A percentile compares a stretch with the other conserved stretches of the same genome.
These are phyloP conservation scores for Trypanosoma scelopori DNA, from an alignment of 208 protist genomes.

Conservation along the genomic window DNA sequence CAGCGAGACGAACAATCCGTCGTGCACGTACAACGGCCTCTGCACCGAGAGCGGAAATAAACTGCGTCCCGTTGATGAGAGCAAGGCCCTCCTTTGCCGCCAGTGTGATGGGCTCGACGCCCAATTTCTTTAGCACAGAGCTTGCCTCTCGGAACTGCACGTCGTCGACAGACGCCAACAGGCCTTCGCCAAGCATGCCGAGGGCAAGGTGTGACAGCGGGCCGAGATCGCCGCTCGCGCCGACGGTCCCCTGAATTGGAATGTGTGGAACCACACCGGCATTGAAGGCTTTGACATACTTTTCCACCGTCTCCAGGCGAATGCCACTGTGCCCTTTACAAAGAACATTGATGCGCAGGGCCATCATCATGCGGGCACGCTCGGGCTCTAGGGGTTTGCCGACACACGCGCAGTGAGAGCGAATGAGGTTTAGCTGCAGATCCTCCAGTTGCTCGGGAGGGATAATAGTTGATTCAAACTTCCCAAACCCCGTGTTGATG, in stretches of 20 bases:
- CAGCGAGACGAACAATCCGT: slow-evolving; percentile 30
- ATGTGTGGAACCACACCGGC: slow-evolving; percentile 51
- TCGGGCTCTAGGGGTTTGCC: slow-evolving; percentile 55
- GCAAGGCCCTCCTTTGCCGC: slow-evolving; percentile 82
- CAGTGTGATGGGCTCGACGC: slow-evolving; percentile 58
- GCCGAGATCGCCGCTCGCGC: slow-evolving; percentile 89
- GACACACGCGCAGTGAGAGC: slow-evolving; percentile 71
- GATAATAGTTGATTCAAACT: slow-evolving; percentile 70
- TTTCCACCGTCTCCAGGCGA: slow-evolving; percentile 33
- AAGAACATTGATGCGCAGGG: slow-evolving; percentile 72
- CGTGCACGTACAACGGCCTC: slow-evolving; percentile 57
- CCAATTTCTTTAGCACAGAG: slow-evolving; percentile 38
- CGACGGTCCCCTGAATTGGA: slow-evolving; percentile 69
- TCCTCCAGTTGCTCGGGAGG: slow-evolving; percentile 46
- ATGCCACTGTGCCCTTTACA: slow-evolving; percentile 70
- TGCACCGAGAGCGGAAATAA: slow-evolving; percentile 70
- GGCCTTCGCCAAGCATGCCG: slow-evolving; percentile 48
- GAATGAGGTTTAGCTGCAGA: slow-evolving; percentile 79
- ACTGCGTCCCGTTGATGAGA: slow-evolving; percentile 92
- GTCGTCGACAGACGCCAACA: slow-evolving; percentile 48
- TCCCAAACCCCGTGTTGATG: slow-evolving; percentile 87
- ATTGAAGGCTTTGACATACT: slow-evolving; percentile 52
- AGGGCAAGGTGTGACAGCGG: slow-evolving; percentile 88
- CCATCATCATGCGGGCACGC: slow-evolving; percentile 54
- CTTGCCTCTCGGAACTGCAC: slow-evolving; percentile 25